phyloP scores from a whole-genome alignment of 2,329 filamentous ascomycete genomes.

The Fusarium lateritium region DNA sequence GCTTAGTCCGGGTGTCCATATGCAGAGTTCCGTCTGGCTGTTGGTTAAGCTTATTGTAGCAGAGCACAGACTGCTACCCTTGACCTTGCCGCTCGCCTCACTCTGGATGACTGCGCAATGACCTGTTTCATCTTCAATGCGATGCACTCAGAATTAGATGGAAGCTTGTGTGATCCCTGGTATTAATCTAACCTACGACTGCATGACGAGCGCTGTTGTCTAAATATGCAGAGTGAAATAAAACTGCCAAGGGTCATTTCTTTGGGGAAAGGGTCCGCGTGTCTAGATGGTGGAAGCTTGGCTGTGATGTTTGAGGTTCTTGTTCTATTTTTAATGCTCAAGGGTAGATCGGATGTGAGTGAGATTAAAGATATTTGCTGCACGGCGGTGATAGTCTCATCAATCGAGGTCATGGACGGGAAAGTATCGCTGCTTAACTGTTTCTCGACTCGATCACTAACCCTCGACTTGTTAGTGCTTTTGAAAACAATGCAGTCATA shows the following conservation, averaged over 20 bases:
- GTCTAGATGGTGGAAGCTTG: neutral
- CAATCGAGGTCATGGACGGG: too few relatives aligned
- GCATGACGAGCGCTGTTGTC: neutral
- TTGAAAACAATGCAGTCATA: neutral
- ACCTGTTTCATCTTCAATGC: too few relatives aligned
- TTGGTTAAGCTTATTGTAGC: too few relatives aligned
- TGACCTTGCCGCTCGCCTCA: too few relatives aligned
- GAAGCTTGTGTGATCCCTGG: too few relatives aligned
- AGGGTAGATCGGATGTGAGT: neutral
- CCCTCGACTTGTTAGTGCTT: neutral
- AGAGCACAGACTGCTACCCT: too few relatives aligned
- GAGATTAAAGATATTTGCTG: accelerated
- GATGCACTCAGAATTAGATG: too few relatives aligned
- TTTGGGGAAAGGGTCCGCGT: neutral
- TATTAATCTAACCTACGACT: too few relatives aligned
- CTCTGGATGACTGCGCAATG: too few relatives aligned
- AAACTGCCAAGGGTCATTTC: neutral
- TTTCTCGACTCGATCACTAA: neutral
- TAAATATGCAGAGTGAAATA: neutral
- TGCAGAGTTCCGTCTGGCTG: too few relatives aligned
- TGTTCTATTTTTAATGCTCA: neutral
- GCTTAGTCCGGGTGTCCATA: too few relatives aligned
- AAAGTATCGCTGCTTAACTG: neutral
- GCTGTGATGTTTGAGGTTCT: neutral
- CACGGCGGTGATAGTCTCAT: neutral